phyloP scores from a whole-genome alignment of 228 moss, liverwort and hornwort species.

The Sphagnum fallax region DNA sequence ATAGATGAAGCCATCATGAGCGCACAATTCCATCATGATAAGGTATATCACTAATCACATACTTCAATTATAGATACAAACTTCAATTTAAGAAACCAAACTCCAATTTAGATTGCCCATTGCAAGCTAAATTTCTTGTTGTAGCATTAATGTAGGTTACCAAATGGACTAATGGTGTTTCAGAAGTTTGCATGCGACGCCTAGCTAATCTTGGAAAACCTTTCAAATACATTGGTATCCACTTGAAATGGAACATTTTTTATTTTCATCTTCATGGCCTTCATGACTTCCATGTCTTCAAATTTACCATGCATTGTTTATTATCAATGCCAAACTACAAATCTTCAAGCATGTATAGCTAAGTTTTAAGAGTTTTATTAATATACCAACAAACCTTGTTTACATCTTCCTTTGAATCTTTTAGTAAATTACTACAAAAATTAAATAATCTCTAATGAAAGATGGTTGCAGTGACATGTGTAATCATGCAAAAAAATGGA shows the following conservation, averaged over 20 bases:
- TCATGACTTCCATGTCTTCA: background rate
- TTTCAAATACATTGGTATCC: constrained; percentile 77
- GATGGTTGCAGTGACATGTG: constrained; percentile 47
- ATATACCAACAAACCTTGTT: no score
- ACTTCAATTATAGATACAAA: background rate
- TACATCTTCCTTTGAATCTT: no score
- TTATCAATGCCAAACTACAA: no score
- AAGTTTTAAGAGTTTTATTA: background rate
- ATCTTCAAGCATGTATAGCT: no score
- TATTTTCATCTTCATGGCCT: background rate
- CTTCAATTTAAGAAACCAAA: background rate
- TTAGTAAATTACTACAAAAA: no score
- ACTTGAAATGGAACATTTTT: background rate
- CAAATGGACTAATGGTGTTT: constrained; percentile 73
- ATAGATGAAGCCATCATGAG: constrained; percentile 81
- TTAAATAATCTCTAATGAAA: no score
- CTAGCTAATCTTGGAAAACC: constrained; percentile 65
- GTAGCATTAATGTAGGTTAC: constrained; percentile 31
- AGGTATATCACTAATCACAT: constrained; percentile 21
- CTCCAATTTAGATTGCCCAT: background rate
- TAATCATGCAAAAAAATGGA: constrained; percentile 96
- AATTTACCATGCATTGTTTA: background rate
- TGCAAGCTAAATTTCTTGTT: background rate
- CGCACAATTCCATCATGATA: constrained; percentile 72
- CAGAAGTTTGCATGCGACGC: constrained; percentile 67